A percentile compares a stretch with the other conserved stretches of the same genome.
phyloP scores from a whole-genome alignment of 148 eudicot species.

The Spergularia bocconei region DNA sequence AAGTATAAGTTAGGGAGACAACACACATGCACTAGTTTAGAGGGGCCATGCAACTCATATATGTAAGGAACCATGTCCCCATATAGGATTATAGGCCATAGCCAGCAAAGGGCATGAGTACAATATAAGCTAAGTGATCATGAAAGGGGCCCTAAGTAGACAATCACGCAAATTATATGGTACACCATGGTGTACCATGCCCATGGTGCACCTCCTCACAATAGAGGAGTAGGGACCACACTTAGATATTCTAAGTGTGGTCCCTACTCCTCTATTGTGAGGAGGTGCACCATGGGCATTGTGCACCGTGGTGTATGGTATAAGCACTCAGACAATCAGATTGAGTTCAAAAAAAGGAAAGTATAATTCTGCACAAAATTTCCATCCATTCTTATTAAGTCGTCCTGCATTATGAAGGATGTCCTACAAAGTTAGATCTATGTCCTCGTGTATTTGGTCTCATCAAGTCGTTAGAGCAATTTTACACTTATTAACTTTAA shows the following conservation, averaged over 20 bases:
- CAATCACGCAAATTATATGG: no score
- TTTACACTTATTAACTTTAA: no score
- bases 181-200: no score
- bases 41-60: slow-evolving; percentile 11
- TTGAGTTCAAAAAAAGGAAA: slow-evolving; percentile 9
- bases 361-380: background rate
- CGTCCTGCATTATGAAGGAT: background rate
- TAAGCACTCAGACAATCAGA: slow-evolving; percentile 9
- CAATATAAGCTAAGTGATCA: slow-evolving; percentile 12
- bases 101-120: slow-evolving; percentile 21
- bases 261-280: no score
- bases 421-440: slow-evolving; percentile 2
- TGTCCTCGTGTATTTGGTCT: no score
- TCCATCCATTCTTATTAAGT: background rate
- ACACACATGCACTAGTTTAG: background rate
- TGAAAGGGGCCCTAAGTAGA: background rate
- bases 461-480: no score
- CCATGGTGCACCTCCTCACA: no score
- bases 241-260: no score
- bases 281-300: no score
- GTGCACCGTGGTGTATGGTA: no score
- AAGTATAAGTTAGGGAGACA: slow-evolving; percentile 5
- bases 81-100: no score
- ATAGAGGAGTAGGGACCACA: no score
- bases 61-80: slow-evolving; percentile 6